Percentiles rank a stretch among this genome's conserved stretches.
phyloP scores from a whole-genome alignment of 179 eudicot species.

The Sideroxylon spinosum region DNA sequence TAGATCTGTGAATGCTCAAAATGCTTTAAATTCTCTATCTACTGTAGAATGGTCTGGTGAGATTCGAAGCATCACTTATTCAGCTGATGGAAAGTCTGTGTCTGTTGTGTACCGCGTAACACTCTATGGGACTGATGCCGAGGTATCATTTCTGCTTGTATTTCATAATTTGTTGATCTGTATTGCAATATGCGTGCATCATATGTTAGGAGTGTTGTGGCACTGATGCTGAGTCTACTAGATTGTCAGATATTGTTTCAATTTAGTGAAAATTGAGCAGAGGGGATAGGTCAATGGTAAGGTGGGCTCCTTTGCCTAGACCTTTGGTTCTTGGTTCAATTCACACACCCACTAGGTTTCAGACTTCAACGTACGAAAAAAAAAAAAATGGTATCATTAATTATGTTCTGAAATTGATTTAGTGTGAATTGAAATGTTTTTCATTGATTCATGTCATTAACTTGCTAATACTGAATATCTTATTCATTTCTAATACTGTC shows the following conservation, averaged over 20 bases:
- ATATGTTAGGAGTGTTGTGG: not conserved
- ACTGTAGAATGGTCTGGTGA: conserved; percentile 90
- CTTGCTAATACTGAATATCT: not conserved
- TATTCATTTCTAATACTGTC: not conserved
- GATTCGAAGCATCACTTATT: conserved; percentile 66
- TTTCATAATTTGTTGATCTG: not conserved
- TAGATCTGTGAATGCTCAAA: conserved; percentile 3
- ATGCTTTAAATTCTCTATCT: not conserved
- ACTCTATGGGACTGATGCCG: conserved; percentile 91
- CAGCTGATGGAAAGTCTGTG: conserved; percentile 79
- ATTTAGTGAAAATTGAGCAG: too few species aligned
- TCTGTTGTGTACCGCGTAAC: conserved; percentile 92
- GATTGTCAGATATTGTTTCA: not conserved
- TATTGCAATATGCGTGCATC: not conserved
- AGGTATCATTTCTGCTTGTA: conserved; percentile 45
- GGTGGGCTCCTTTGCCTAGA: too few species aligned
- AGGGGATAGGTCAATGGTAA: too few species aligned
- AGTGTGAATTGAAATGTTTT: not conserved
- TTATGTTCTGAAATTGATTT: conserved; percentile 8
- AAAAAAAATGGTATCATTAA: too few species aligned
- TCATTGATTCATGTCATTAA: not conserved
- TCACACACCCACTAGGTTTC: too few species aligned
- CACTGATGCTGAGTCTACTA: not conserved
- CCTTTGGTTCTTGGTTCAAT: too few species aligned
- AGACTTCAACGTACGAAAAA: too few species aligned